Conservation (phyloP, 352 stramenopile species). For the Phytophthora europaea region DNA sequence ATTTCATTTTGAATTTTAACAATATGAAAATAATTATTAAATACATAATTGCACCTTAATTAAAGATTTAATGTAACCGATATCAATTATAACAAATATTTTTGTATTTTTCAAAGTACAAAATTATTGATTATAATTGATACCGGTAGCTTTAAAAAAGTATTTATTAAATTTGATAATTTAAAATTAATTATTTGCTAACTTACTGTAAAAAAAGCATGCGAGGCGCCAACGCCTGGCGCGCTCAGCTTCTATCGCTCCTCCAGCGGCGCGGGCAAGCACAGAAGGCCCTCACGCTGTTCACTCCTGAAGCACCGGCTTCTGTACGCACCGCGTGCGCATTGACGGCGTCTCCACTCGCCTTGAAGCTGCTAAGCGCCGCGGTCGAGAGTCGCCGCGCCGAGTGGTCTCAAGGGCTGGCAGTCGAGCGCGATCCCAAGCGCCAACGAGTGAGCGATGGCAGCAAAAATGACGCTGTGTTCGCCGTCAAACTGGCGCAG, state of each 20-base stretch:
- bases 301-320: conserved; percentile 26
- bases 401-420: conserved; percentile 24
- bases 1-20: no score
- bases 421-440: conserved; percentile 20
- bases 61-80: no score
- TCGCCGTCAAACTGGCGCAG: conserved; percentile 70
- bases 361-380: conserved; percentile 24
- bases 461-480: conserved; percentile 48
- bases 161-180: no score
- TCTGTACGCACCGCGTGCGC: conserved; percentile 8
- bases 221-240: conserved; percentile 17
- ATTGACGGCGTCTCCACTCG: conserved; percentile 4
- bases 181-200: no score
- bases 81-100: no score
- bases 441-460: conserved; percentile 32
- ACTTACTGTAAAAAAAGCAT: background rate
- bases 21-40: no score
- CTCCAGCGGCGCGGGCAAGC: conserved; percentile 26
- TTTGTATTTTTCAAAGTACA: no score
- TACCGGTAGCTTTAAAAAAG: no score
- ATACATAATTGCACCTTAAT: no score
- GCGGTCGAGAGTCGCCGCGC: conserved; percentile 32
- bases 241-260: conserved; percentile 44
- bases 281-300: conserved; percentile 25
- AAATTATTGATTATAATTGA: no score